Conservation (phyloP, 179 eudicot genomes). For the Drosera spatulata region DNA sequence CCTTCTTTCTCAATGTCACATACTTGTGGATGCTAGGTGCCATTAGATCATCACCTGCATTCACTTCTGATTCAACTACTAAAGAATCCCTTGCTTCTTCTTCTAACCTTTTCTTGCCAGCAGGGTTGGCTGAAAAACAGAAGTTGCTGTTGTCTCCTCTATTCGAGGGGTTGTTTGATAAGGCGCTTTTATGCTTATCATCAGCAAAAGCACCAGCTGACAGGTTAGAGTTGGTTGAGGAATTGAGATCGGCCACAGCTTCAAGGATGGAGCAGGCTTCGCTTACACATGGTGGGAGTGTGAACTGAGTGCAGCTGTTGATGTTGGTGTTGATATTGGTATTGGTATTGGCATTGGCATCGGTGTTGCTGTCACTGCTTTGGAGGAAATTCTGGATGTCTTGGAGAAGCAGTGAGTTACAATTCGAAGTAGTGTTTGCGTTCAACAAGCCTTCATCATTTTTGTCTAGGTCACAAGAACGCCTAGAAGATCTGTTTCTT, state of each 20-base stretch:
- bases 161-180: conserved; percentile 11
- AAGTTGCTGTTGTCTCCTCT: conserved; percentile 1
- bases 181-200: conserved; percentile 18
- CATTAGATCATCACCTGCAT: conserved; percentile 43
- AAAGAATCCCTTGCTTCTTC: conserved; percentile 31
- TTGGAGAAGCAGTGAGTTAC: conserved; percentile 54
- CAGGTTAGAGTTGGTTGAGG: conserved; percentile 32
- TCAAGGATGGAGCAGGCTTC: conserved; percentile 80
- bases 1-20: conserved; percentile 73
- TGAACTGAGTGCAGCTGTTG: conserved; percentile 6
- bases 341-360: neutral
- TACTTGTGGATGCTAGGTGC: conserved; percentile 79
- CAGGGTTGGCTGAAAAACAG: conserved; percentile 7
- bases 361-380: conserved; percentile 20
- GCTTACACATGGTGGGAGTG: conserved; percentile 60
- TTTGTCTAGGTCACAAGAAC: conserved; percentile 74
- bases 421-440: conserved; percentile 39
- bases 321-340: too few relatives aligned
- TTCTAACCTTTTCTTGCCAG: conserved; percentile 17
- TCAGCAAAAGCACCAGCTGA: conserved; percentile 10
- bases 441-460: conserved; percentile 42
- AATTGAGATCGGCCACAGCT: conserved; percentile 17
- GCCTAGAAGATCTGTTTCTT: conserved; percentile 68
- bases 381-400: conserved; percentile 42
- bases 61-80: conserved; percentile 50